These are phyloP conservation scores for Trichoderma sp. DNA, from an alignment of 2,329 filamentous ascomycete genomes.

Conservation along the genomic window DNA sequence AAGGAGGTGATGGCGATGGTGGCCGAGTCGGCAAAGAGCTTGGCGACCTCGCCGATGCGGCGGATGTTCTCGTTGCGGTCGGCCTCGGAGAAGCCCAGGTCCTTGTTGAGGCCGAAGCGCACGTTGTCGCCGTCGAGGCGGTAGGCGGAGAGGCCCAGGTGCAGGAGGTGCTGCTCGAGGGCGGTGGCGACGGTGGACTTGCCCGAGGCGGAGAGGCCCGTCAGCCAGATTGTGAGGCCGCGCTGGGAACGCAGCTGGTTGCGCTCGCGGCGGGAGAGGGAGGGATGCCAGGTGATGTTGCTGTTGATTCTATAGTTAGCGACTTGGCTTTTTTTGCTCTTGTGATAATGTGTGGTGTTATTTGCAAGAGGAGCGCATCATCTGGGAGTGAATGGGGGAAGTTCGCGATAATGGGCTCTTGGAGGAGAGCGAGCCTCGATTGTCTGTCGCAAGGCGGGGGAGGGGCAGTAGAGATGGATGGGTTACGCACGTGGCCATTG, in stretches of 20 bases:
- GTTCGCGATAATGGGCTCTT: neutral
- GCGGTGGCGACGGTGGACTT: conserved; percentile 97
- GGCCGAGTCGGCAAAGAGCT: conserved; percentile 90
- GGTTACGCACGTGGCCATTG: conserved; percentile 33
- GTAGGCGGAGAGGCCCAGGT: conserved; percentile 82
- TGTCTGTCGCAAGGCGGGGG: neutral
- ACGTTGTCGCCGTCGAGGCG: conserved; percentile 98
- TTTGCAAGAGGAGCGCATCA: neutral
- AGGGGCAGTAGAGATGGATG: neutral
- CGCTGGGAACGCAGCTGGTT: conserved; percentile 76
- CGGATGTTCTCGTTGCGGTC: conserved; percentile 98
- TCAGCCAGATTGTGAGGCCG: conserved; percentile 97
- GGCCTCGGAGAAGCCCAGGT: conserved; percentile 89
- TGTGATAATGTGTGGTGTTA: neutral
- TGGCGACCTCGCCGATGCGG: conserved; percentile 93
- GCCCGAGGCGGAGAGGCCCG: conserved; percentile 91
- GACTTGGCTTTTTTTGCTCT: neutral
- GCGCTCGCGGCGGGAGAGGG: conserved; percentile 78
- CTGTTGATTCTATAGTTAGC: conserved; percentile 50
- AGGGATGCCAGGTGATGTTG: conserved; percentile 90
- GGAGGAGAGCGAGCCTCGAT: neutral
- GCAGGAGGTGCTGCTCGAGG: conserved; percentile 94
- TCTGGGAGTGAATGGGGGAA: neutral
- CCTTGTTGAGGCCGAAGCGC: conserved; percentile 96
- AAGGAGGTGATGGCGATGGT: conserved; percentile 92